phyloP scores from a whole-genome alignment of 164 flowering plant species.

The Pachysandra terminalis region DNA sequence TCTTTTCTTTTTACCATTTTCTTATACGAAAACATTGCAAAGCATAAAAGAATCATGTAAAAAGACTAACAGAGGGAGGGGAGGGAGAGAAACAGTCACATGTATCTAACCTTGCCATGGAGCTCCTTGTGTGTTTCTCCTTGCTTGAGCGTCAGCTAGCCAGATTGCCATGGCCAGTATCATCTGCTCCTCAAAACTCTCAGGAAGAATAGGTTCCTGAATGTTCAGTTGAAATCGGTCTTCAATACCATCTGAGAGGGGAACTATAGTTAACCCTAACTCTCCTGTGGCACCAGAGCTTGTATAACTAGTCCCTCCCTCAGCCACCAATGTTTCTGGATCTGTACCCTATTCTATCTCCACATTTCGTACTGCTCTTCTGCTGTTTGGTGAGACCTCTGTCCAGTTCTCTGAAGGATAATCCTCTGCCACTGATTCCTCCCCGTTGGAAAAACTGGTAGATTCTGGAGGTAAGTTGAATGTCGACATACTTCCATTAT shows the following conservation, averaged over 20 bases:
- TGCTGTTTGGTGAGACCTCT: constrained; percentile 29
- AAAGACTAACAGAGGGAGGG: too few species aligned
- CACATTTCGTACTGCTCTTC: constrained; percentile 27
- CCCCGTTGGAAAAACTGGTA: constrained; percentile 27
- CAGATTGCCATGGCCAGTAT: constrained; percentile 96
- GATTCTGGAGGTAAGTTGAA: constrained; percentile 27
- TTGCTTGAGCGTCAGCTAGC: constrained; percentile 71
- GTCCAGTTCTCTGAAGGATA: constrained; percentile 31
- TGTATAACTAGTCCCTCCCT: constrained; percentile 64
- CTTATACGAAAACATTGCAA: too few species aligned
- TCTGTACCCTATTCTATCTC: constrained; percentile 44
- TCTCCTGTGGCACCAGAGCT: constrained; percentile 47
- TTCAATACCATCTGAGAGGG: constrained; percentile 26
- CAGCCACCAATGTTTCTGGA: constrained; percentile 54
- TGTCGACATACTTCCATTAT: constrained; percentile 21
- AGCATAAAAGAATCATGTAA: too few species aligned
- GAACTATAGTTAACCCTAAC: constrained; percentile 22
- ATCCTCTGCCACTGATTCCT: constrained; percentile 24
- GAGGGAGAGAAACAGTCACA: too few species aligned
- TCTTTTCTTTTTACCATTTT: too few species aligned
- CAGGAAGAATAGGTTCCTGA: constrained; percentile 55
- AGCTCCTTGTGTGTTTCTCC: constrained; percentile 45
- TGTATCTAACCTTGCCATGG: constrained; percentile 59
- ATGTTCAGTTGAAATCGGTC: constrained; percentile 31
- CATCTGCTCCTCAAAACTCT: constrained; percentile 96